Base-by-base conservation (phyloP, 2,329 filamentous ascomycete genomes). In the Neonectria punicea region DNA sequence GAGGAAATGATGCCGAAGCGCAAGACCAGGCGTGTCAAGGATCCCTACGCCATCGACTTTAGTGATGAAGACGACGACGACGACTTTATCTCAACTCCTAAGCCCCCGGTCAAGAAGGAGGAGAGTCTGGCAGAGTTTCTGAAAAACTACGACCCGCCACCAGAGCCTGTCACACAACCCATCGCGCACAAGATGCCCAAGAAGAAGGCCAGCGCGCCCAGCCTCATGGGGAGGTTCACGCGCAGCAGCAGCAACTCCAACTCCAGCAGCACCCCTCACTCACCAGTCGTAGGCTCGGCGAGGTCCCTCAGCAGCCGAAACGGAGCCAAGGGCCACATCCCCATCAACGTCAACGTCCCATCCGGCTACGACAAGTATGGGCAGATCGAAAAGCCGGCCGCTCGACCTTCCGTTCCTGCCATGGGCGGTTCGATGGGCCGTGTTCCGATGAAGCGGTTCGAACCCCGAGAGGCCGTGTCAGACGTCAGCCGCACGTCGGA, bases 11-110 rank as follows among this genome's bases (percentile, higher is more conserved):
- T 89, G 76, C 91, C 93, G 5, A 87, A 88, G 71, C 88, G 92
- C 58, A 97, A 92, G 74, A 92, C 91, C 49, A 88, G 91, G 50
- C 89, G 93, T 30, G 89, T 94, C 56, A 92, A 88, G 61, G 96
- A 99, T 74, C 96, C 95, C 0, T 98, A 98, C 70, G 93, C 94
- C n/a, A 93, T 98, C 68, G 94, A 98, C 74, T 83, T 89, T 32
- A 92, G 90, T 72, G 91, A 93, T 61, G 86, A 88, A 14, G 85
- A 89, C 2, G 83, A 76, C 5, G 74, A 87, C 18, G 85, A 89
- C 6, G 82, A 80, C 10, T 71, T 78, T 3, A 76, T 74, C 22
- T 67, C 88, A 32, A 73, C 78, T 41, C 71, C 81, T 74, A 74
- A 80, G 61, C 69, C 75, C 28, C 77, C 80, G 13, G 74, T 73